phyloP scores from a whole-genome alignment of 345 rosid species.

The Dipteronia dyeriana region DNA sequence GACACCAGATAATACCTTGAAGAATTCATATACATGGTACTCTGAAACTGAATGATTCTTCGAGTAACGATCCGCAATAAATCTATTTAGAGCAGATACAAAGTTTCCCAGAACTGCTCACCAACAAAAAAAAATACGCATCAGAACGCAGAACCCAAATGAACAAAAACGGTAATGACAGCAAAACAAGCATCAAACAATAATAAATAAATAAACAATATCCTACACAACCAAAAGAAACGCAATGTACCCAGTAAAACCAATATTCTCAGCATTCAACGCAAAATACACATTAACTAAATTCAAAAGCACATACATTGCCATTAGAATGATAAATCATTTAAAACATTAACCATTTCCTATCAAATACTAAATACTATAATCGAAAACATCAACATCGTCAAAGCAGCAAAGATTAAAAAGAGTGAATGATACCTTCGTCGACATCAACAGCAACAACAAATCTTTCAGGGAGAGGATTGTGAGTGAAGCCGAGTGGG shows the following conservation, averaged over 20 bases:
- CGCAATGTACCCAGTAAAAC: neutral
- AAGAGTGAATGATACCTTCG: conserved; percentile 57
- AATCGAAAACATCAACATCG: neutral
- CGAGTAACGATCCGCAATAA: conserved; percentile 85
- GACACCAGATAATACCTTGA: conserved; percentile 57
- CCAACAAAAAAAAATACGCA: conserved; percentile 17
- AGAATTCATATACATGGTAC: conserved; percentile 94
- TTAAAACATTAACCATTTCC: conserved; percentile 9
- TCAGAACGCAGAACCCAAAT: conserved; percentile 1
- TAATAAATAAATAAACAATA: neutral
- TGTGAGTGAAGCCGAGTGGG: conserved; percentile 42
- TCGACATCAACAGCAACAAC: conserved; percentile 95
- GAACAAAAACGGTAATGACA: neutral
- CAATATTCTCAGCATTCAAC: neutral
- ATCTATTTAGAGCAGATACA: conserved; percentile 88
- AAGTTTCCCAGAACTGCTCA: conserved; percentile 89
- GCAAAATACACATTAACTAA: neutral
- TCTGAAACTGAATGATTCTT: conserved; percentile 76
- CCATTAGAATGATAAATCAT: neutral
- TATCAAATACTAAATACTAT: too few species aligned
- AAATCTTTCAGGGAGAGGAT: conserved; percentile 45
- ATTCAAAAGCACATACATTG: neutral
- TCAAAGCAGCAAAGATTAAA: neutral
- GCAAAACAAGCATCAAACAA: neutral
- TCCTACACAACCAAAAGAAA: neutral